Evolutionary conservation across 805 yeast species (phyloP).

Genomic region (Suhomyces kilbournensis): DNA sequence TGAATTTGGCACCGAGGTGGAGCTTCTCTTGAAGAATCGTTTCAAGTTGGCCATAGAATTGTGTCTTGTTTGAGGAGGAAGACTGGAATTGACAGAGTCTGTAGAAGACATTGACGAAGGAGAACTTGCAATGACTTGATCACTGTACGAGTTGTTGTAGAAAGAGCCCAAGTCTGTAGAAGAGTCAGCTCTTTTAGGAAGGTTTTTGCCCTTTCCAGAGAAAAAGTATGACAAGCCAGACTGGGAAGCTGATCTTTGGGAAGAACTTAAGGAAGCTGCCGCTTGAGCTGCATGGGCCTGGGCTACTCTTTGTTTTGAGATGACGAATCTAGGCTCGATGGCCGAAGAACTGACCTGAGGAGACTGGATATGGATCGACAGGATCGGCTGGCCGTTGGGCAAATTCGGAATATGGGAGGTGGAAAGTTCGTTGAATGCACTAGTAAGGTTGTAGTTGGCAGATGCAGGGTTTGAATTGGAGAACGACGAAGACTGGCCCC

Average conservation of each 20-base stretch:
- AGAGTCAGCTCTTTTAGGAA: conserved; percentile 30
- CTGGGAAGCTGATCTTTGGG: conserved; percentile 41
- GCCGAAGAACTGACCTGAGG: conserved; percentile 58
- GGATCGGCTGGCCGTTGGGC: conserved; percentile 55
- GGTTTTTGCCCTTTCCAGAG: conserved; percentile 30
- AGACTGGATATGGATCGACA: conserved; percentile 65
- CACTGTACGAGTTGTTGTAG: conserved; percentile 37
- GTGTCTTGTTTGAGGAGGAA: conserved; percentile 50
- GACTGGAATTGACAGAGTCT: conserved; percentile 26
- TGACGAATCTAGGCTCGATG: conserved; percentile 83
- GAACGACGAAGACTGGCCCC: conserved; percentile 13
- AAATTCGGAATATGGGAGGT: conserved; percentile 45
- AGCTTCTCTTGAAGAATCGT: conserved; percentile 59
- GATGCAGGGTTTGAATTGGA: conserved; percentile 30
- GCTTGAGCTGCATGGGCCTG: conserved; percentile 44
- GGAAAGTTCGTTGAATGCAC: conserved; percentile 5
- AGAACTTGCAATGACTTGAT: conserved; percentile 24
- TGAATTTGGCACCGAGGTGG: conserved; percentile 17
- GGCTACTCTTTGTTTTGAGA: conserved; percentile 71
- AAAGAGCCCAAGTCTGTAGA: conserved; percentile 42
- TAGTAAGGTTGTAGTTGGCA: conserved; percentile 2
- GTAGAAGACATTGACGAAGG: conserved; percentile 28
- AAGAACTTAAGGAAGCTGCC: conserved; percentile 31
- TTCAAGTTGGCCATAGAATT: conserved; percentile 78
- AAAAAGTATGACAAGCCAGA: conserved; percentile 52